Base-by-base conservation (phyloP, 495 filamentous ascomycete genomes). In the Penicillium arizonense region DNA sequence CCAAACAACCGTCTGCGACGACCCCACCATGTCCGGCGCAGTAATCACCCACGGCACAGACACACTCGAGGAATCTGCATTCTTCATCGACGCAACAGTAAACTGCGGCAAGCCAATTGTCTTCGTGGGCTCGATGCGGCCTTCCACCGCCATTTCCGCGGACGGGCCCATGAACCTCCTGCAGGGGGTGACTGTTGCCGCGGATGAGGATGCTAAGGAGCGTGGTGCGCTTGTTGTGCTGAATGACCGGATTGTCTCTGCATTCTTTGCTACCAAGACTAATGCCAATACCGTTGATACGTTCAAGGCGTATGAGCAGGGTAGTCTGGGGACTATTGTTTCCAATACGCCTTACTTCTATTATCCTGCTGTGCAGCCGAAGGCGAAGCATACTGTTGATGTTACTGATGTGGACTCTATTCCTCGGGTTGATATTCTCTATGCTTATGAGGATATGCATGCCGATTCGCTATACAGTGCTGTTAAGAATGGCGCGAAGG, bases 41-140 rank as follows among this genome's bases (percentile, higher is more conserved):
- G 73, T 78, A 18, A 59, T 80, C 45, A 78, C 77, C 44, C 77
- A 80, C 56, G 76, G 77, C 50, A 80, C 77, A 23, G 77, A 80
- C 56, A 77, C 75, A 0, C 63, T 78, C 20, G 76, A 80, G 48
- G 77, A 80, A 59, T 71, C 75, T 1, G 70, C 76, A 37, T 80
- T 78, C 69, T 80, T 78, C 67, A 54, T 78, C 13, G 72, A 77
- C 54, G 61, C 71, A 1, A 77, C 74, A 2, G 62, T 78, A 40
- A 73, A 71, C 54, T 74, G 74, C 39, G 61, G 58, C 16, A 80
- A 80, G 56, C 76, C 76, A 32, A 67, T 80, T 9, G 69, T 80
- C 12, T 55, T 73, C 50, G 77, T 78, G 30, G 77, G 76, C 23
- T 68, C 76, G 39, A 80, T 80, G 77, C 65, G 76, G 0, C 76